Percentiles rank a stretch among this genome's conserved stretches.
Conservation (phyloP, 1,284 basidiomycete species). For the Rhizoctonia solani region DNA sequence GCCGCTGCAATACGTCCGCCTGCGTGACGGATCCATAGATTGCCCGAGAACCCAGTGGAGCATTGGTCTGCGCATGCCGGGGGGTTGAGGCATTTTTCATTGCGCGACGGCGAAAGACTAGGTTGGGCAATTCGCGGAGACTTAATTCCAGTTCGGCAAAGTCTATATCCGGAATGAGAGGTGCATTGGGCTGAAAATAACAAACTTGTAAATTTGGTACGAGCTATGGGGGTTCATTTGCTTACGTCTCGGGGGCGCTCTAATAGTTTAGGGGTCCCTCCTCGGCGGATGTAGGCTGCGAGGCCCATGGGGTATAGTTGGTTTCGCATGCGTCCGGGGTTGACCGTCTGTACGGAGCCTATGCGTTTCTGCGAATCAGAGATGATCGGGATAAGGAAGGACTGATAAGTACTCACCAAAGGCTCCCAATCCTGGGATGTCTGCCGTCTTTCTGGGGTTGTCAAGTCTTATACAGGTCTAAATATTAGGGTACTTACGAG, state of each 20-base stretch:
- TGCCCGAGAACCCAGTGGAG: conserved; percentile 6
- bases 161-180: conserved; percentile 27
- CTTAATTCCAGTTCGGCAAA: conserved; percentile 30
- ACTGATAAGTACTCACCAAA: conserved; percentile 14
- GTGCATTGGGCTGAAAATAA: conserved; percentile 15
- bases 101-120: conserved; percentile 17
- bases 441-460: conserved; percentile 19
- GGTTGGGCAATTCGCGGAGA: conserved; percentile 15
- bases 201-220: not conserved
- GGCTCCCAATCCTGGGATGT: conserved; percentile 29
- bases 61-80: not conserved
- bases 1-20: conserved; percentile 26
- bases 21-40: conserved; percentile 27
- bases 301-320: conserved; percentile 22
- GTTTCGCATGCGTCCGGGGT: conserved; percentile 30
- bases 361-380: not conserved
- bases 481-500: conserved; percentile 6
- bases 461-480: not conserved
- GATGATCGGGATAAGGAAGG: not conserved
- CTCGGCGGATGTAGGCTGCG: conserved; percentile 22
- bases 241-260: conserved; percentile 32
- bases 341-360: conserved; percentile 29
- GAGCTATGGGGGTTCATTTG: not conserved
- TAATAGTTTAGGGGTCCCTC: conserved; percentile 25
- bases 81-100: conserved; percentile 6